These are phyloP conservation scores for Lentinula aciculospora DNA, from an alignment of 768 basidiomycete genomes.

Conservation along the genomic window DNA sequence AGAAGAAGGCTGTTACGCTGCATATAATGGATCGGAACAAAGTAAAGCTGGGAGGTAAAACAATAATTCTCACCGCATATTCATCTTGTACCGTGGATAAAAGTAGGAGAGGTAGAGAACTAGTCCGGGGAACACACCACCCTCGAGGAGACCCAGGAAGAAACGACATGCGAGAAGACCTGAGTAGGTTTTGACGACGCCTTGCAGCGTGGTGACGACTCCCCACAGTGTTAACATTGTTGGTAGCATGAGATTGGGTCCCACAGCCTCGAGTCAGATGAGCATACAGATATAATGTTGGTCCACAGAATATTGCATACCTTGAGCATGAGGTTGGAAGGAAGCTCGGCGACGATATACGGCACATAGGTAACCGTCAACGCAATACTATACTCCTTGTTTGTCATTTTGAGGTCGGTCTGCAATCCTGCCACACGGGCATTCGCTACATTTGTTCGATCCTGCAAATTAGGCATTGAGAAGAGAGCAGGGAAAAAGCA, in stretches of 20 bases:
- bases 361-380: constrained; percentile 46
- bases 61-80: constrained; percentile 39
- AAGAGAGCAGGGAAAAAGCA: not conserved
- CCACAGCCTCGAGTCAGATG: constrained; percentile 32
- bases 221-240: constrained; percentile 65
- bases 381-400: constrained; percentile 44
- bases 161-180: constrained; percentile 44
- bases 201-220: constrained; percentile 56
- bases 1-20: constrained; percentile 25
- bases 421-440: constrained; percentile 58
- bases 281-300: not conserved
- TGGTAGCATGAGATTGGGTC: constrained; percentile 53
- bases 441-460: constrained; percentile 52
- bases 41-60: constrained; percentile 17
- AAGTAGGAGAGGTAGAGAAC: constrained; percentile 19
- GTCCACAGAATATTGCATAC: constrained; percentile 17
- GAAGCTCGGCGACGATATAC: constrained; percentile 54
- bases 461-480: constrained; percentile 24
- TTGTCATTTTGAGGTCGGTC: constrained; percentile 42
- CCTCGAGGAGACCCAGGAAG: constrained; percentile 49
- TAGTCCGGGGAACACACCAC: constrained; percentile 50
- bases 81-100: constrained; percentile 44
- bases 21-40: constrained; percentile 24
- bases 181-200: constrained; percentile 40
- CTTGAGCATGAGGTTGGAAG: constrained; percentile 56